A percentile compares a stretch with the other conserved stretches of the same genome.
phyloP scores from a whole-genome alignment of 306 rosid species.

The Begonia masoniana region DNA sequence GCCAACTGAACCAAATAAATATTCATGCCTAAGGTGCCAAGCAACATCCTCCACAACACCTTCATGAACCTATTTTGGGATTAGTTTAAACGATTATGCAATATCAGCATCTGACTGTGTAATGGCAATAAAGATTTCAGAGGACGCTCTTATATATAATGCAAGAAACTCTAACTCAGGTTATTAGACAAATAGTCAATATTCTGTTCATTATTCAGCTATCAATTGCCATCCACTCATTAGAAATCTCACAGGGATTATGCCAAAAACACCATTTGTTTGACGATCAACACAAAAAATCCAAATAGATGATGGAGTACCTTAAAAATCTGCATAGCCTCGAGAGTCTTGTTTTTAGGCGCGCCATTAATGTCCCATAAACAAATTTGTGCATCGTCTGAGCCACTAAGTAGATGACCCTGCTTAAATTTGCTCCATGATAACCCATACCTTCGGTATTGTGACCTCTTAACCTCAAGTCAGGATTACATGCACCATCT shows the following conservation, averaged over 20 bases:
- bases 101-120: no score
- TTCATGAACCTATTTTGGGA: constrained; percentile 53
- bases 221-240: no score
- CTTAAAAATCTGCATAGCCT: constrained; percentile 83
- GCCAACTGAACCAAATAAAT: constrained; percentile 95
- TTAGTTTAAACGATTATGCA: no score
- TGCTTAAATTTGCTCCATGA: constrained; percentile 93
- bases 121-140: no score
- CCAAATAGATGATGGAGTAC: constrained; percentile 10
- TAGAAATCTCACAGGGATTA: no score
- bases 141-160: no score
- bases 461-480: constrained; percentile 81
- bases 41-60: constrained; percentile 98
- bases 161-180: no score
- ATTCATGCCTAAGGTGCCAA: constrained; percentile 99
- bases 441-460: constrained; percentile 89
- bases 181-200: no score
- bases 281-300: no score
- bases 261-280: no score
- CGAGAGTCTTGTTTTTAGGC: constrained; percentile 66
- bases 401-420: constrained; percentile 92
- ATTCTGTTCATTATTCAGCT: no score
- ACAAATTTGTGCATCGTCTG: constrained; percentile 99
- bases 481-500: constrained; percentile 92
- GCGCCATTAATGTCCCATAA: constrained; percentile 84